Percentiles rank a stretch among this genome's conserved stretches.
Evolutionary conservation across 2,329 filamentous ascomycete genomes (phyloP).

Genomic region (Calonectria leucothoes): DNA sequence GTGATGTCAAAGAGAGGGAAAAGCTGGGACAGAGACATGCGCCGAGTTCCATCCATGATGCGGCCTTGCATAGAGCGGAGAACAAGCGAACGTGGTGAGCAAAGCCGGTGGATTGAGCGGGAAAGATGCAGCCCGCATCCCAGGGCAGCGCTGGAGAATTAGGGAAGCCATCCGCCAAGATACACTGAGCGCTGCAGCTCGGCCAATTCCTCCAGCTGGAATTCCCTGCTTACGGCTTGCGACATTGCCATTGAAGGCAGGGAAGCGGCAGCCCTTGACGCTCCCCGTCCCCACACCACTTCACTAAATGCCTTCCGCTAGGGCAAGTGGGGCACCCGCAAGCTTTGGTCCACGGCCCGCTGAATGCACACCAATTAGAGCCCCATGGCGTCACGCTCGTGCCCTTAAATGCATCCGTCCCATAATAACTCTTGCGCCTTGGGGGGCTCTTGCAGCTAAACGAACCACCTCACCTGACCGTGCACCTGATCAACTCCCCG

Average conservation of each 20-base stretch:
- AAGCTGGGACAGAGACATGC: not conserved
- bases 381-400: not conserved
- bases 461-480: slow-evolving; percentile 19
- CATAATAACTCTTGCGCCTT: not conserved
- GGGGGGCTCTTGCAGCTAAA: not conserved
- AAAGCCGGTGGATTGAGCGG: not conserved
- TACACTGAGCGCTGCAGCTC: not conserved
- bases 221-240: slow-evolving; percentile 1
- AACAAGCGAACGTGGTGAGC: not conserved
- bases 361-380: slow-evolving; percentile 7
- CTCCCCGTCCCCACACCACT: slow-evolving; percentile 3
- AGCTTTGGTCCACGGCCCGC: not conserved
- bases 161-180: not conserved
- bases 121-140: not conserved
- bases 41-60: not conserved
- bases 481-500: slow-evolving; percentile 28
- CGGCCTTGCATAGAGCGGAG: not conserved
- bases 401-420: not conserved
- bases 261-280: not conserved
- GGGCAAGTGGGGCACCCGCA: not conserved
- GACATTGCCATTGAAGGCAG: not conserved
- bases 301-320: not conserved
- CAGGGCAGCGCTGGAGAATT: not conserved
- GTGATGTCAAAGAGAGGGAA: not conserved
- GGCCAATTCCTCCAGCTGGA: slow-evolving; percentile 16